Conservation (phyloP, 192 early-diverging fungal genomes). For the Coemansia sp. region DNA sequence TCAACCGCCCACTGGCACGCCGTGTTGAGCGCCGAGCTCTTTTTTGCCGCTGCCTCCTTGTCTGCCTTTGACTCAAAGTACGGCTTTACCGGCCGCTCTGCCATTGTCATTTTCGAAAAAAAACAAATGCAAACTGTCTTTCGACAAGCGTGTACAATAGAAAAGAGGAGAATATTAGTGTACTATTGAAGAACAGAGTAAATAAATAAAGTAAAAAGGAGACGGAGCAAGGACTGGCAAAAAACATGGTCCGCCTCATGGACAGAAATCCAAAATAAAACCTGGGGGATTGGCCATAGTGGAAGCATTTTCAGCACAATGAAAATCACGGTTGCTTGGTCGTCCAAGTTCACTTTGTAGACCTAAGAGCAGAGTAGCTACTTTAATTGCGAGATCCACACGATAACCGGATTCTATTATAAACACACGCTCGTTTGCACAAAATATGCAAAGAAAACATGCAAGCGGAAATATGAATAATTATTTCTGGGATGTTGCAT, state of each 20-base stretch:
- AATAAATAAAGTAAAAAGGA: not conserved
- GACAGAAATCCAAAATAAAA: no score
- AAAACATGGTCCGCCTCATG: no score
- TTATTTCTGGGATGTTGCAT: not conserved
- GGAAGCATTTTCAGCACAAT: no score
- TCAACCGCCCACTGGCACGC: conserved; percentile 40
- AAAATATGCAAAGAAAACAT: not conserved
- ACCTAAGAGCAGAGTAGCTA: no score
- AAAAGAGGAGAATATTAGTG: conserved; percentile 1
- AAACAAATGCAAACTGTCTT: conserved; percentile 1
- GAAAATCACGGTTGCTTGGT: no score
- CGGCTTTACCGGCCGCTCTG: conserved; percentile 17
- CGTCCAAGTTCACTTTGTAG: no score
- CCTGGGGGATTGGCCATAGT: no score
- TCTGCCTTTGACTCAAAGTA: conserved; percentile 21
- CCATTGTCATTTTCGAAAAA: conserved; percentile 30
- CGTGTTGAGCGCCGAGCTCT: not conserved
- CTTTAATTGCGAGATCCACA: no score
- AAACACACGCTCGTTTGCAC: no score
- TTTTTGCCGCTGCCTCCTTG: conserved; percentile 7
- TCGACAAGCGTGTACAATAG: not conserved
- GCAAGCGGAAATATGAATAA: not conserved
- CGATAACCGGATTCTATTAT: no score
- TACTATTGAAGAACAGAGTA: conserved; percentile 3
- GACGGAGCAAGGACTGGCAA: not conserved